Evolutionary conservation across 345 rosid genomes (phyloP), one percentile per base, ranked within the genome.

Genomic region (Linum tenue): DNA sequence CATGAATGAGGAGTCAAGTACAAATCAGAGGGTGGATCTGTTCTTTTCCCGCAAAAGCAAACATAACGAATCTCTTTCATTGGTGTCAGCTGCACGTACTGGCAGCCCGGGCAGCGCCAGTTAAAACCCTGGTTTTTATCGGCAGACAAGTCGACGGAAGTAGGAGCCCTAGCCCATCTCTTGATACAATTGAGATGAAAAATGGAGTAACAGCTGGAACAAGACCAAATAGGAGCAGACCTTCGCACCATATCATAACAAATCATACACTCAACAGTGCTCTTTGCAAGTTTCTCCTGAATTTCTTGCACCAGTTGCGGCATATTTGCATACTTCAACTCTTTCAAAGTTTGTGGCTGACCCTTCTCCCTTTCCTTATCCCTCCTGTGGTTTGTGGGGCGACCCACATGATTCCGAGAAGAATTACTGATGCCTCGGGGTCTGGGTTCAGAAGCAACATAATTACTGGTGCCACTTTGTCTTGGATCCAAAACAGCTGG

Each of bases 31-130:
- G 91, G 92, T 0, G 99, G 99, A 74, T 94, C 96, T 3, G 55
- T 73, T 72, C 95, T 84, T 82, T 90, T 90, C 31, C 91, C 78
- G 67, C 99, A 94, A 70, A 86, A 94, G 76, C 99, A 94, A 65
- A 73, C 71, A 72, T 90, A 94, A 0, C 69, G 83, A 64, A 90
- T 90, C 67, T 94, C 99, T 78, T 80, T 88, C 2, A 82, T 74
- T 2, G 95, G 78, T 1, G 79, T 79, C 39, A 88, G 83, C 82
- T 88, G 96, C 59, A 90, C 99, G 51, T 79, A 84, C 68, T 94
- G 99, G 75, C 99, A 94, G 40, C 99, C 99, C 0, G 97, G 99
- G 68, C 97, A 94, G 55, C 99, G 81, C 99, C 99, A 94, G 69
- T 94, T 88, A 75, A 77, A 83, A 50, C 96, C 99, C 55, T 87